Evolutionary conservation across 768 basidiomycete genomes (phyloP), one percentile per base, ranked within the genome.

Genomic region (Cantharellus anzutake): DNA sequence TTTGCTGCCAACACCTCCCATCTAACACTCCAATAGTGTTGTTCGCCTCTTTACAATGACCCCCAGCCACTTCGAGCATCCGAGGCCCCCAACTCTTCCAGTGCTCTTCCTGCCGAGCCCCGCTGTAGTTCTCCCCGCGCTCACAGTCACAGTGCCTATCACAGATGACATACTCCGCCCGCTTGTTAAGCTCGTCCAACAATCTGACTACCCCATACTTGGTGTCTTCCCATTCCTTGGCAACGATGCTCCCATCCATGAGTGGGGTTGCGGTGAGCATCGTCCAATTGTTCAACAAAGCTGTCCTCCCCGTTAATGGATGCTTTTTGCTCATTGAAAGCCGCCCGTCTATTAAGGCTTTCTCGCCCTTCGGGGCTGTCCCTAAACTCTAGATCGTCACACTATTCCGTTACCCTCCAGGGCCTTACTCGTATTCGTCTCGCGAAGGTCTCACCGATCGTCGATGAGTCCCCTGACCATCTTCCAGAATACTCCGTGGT

Each of bases 51-150:
- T 29, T 29, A 29, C 44, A 48, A 48, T 48, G 44, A 29, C 44
- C 44, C 11, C 11, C 35, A 11, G 56, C 40, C 7, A 7, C 41
- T 16, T 57, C 56, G 56, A 57, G 7, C 56, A 57, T 35, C 57
- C 39, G 16, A 7, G 5, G 5, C 79, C 76, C 61, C 66, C 68
- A 3, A 59, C 65, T 3, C 75, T 92, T 3, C 81, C 83, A 2
- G 72, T 90, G 38, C 74, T 93, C 53, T 75, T 79, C 3, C 78
- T 93, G 38, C 76, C 80, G 0, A 74, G 83, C 63, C 90, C 90
- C 0, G 71, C 80, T 51, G 71, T 92, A 60, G 79, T 92, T 42
- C 78, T 89, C 7, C 90, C 90, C 0, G 80, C 79, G 4, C 79
- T 83, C 0, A 73, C 81, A 11, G 73, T 86, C 51, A 81, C 84